These are phyloP conservation scores for Trichosporon coremiiforme DNA, from an alignment of 1,284 basidiomycete species.

Conservation along the genomic window DNA sequence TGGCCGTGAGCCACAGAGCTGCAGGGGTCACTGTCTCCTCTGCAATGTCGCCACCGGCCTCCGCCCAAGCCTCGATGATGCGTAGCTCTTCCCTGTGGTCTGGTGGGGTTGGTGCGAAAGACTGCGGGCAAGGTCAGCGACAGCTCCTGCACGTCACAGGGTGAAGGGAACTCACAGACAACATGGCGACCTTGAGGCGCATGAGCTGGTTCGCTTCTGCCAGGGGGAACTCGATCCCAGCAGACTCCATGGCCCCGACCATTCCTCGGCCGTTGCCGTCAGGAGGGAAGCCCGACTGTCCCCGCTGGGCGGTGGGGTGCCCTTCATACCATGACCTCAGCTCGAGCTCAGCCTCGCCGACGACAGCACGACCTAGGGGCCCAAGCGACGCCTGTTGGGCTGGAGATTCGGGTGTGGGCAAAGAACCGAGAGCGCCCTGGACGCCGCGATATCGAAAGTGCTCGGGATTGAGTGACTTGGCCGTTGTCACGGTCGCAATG, in stretches of 20 bases:
- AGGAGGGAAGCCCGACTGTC: constrained; percentile 38
- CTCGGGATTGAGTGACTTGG: constrained; percentile 73
- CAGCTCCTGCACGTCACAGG: background rate
- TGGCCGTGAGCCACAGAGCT: constrained; percentile 84
- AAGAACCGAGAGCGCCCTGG: constrained; percentile 63
- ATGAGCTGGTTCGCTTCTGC: constrained; percentile 49
- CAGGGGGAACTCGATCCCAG: constrained; percentile 39
- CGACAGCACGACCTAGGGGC: constrained; percentile 78
- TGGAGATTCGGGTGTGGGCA: constrained; percentile 1
- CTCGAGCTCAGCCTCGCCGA: constrained; percentile 90
- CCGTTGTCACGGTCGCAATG: constrained; percentile 67
- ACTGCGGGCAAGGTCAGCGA: constrained; percentile 46
- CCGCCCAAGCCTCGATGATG: constrained; percentile 38
- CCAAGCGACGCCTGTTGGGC: constrained; percentile 35
- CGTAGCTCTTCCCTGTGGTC: constrained; percentile 2
- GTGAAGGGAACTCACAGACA: constrained; percentile 46
- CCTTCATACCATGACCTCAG: constrained; percentile 73
- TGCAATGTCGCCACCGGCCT: constrained; percentile 47
- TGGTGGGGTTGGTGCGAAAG: constrained; percentile 9
- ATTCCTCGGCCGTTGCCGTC: constrained; percentile 44
- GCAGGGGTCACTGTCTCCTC: constrained; percentile 67
- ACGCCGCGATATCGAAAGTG: constrained; percentile 70
- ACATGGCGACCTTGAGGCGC: constrained; percentile 46
- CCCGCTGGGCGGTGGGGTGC: constrained; percentile 42
- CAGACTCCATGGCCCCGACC: constrained; percentile 21